Evolutionary conservation across 257 asterid genomes (phyloP), one percentile per base, ranked within the genome.

Genomic region (Anisodus acutangulus): DNA sequence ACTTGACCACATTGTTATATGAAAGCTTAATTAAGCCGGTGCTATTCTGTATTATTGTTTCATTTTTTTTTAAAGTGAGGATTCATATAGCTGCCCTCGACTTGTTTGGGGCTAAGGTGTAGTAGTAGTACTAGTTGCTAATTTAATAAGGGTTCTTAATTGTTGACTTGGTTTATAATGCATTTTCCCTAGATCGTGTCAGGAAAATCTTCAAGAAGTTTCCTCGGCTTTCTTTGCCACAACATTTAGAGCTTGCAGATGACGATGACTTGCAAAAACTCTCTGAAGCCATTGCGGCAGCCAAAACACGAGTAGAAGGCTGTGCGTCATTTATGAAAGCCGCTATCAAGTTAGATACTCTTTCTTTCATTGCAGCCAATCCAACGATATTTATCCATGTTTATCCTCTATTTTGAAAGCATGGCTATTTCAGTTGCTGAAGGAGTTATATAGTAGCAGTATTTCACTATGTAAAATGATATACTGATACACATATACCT

Each of bases 231-330:
- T 86, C 95, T 71, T 91, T 94, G 83, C 98, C 98, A 78, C 99
- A 94, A 83, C 91, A 92, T 89, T 89, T 96, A 90, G 97, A 96
- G 84, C 87, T 94, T 43, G 91, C 92, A 43, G 97, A 89, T 85
- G 99, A 94, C 60, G 97, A 91, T 84, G 99, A 93, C 86, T 92
- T 96, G 92, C 97, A 92, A 83, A 90, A 86, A 85, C 95, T 96
- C 66, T 87, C 97, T 76, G 99, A 96, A 90, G 95, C 93, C 88
- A 91, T 96, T 70, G 94, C 94, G 67, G 97, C 99, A 88, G 99
- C 98, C 67, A 96, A 96, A 91, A 88, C 87, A 84, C 97, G 99
- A 59, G 91, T 92, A 45, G 99, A 96, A 64, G 94, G 95, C 53
- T 96, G 99, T 90, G 91, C 97, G 10, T 90, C 98, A 13, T 94